phyloP scores from a whole-genome alignment of 106 monocot species.

The Dendrobium huoshanense region DNA sequence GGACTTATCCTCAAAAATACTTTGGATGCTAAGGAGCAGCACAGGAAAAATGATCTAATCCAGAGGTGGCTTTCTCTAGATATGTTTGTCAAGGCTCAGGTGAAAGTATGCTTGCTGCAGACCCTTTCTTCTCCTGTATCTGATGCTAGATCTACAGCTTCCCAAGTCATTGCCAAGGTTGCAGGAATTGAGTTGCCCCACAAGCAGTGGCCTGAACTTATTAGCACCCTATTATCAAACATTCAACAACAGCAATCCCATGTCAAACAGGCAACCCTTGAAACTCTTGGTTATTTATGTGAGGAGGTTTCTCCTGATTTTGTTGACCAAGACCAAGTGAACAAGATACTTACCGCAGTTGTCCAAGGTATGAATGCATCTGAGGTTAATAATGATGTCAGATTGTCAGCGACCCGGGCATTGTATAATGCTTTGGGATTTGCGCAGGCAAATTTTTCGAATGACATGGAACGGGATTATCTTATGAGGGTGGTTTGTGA shows the following conservation, averaged over 20 bases:
- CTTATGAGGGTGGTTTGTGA: slow-evolving; percentile 95
- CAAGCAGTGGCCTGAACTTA: slow-evolving; percentile 90
- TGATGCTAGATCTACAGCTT: slow-evolving; percentile 84
- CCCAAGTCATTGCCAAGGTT: slow-evolving; percentile 95
- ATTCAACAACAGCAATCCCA: slow-evolving; percentile 61
- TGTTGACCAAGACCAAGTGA: slow-evolving; percentile 84
- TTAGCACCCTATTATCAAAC: slow-evolving; percentile 60
- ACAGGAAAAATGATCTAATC: slow-evolving; percentile 63
- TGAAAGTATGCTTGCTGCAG: slow-evolving; percentile 64
- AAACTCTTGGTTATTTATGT: slow-evolving; percentile 85
- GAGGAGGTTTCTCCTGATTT: slow-evolving; percentile 86
- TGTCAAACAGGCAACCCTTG: slow-evolving; percentile 88
- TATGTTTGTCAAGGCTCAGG: slow-evolving; percentile 53
- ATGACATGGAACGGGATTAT: slow-evolving; percentile 90
- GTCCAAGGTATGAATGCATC: slow-evolving; percentile 94
- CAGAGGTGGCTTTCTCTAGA: slow-evolving; percentile 83
- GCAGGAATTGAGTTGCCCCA: slow-evolving; percentile 87
- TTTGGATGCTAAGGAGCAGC: slow-evolving; percentile 80
- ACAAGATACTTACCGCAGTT: slow-evolving; percentile 88
- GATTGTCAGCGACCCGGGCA: slow-evolving; percentile 78
- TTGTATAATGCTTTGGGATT: slow-evolving; percentile 90
- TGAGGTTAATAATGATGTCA: slow-evolving; percentile 60
- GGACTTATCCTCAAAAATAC: slow-evolving; percentile 86
- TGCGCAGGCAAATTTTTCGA: slow-evolving; percentile 83
- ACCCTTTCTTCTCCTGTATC: slow-evolving; percentile 73